Evolutionary conservation across 106 monocot genomes (phyloP).

Genomic region (Allium cepa): DNA sequence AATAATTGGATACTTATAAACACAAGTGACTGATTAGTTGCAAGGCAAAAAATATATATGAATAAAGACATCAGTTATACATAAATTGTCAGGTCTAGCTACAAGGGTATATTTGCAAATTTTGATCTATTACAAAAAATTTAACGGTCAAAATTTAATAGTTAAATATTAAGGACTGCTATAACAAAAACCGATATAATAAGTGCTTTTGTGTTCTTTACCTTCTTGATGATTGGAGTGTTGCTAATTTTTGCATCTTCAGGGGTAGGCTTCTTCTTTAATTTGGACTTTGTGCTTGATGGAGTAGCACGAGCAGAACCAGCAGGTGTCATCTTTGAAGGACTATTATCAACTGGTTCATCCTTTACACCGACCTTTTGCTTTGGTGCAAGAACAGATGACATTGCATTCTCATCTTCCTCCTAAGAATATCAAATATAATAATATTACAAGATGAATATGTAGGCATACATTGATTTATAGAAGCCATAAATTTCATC

Average conservation of each 20-base stretch:
- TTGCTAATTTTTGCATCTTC: conserved; percentile 54
- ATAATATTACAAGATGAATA: neutral
- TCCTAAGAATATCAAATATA: conserved; percentile 21
- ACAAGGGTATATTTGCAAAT: too few species aligned
- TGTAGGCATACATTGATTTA: too few species aligned
- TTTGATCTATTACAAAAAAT: too few species aligned
- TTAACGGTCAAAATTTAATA: too few species aligned
- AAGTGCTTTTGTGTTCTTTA: conserved; percentile 16
- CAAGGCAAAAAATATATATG: too few species aligned
- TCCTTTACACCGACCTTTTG: conserved; percentile 72
- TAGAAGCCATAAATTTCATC: too few species aligned
- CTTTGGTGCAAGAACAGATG: conserved; percentile 88
- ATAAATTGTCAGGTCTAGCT: too few species aligned
- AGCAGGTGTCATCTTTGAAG: conserved; percentile 44
- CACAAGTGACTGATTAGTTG: too few species aligned
- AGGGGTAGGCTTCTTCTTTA: conserved; percentile 69
- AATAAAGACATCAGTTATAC: too few species aligned
- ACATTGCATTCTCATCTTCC: conserved; percentile 74
- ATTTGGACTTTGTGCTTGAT: conserved; percentile 62
- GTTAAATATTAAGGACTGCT: too few species aligned
- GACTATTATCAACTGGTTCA: conserved; percentile 66
- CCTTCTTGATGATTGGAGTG: conserved; percentile 60
- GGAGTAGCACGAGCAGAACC: conserved; percentile 51
- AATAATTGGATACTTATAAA: too few species aligned
- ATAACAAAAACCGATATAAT: too few species aligned